Evolutionary conservation across 352 stramenopile species (phyloP).

Genomic region (Lagenidium giganteum): DNA sequence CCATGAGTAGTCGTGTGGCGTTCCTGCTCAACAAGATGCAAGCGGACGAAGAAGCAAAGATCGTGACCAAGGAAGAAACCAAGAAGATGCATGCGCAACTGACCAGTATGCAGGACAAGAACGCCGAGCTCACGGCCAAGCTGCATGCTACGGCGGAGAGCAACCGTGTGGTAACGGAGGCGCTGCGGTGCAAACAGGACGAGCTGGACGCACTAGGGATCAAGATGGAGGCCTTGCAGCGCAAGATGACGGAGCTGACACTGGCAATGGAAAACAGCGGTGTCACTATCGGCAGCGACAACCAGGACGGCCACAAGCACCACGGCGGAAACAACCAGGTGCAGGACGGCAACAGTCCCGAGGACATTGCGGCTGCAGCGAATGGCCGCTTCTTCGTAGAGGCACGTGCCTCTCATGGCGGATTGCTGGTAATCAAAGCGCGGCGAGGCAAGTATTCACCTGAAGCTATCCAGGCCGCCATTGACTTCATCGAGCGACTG

Average conservation of each 20-base stretch:
- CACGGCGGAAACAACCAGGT: conserved; percentile 17
- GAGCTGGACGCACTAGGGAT: conserved; percentile 86
- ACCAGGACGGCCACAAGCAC: conserved; percentile 21
- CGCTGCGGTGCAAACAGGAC: conserved; percentile 84
- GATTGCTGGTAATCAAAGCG: conserved; percentile 87
- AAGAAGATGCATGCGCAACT: conserved; percentile 94
- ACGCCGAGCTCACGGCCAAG: conserved; percentile 86
- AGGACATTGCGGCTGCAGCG: conserved; percentile 52
- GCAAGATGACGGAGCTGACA: conserved; percentile 60
- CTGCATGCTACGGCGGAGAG: conserved; percentile 88
- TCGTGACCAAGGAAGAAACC: conserved; percentile 89
- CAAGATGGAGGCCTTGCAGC: conserved; percentile 72
- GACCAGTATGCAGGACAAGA: conserved; percentile 83
- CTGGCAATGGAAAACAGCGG: conserved; percentile 55
- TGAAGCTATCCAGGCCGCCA: conserved; percentile 40
- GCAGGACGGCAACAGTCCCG: conserved; percentile 26
- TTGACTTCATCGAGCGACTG: conserved; percentile 88
- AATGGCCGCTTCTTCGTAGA: conserved; percentile 88
- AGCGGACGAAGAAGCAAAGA: conserved; percentile 92
- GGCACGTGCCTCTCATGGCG: conserved; percentile 70
- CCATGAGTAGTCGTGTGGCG: conserved; percentile 87
- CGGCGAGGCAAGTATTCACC: conserved; percentile 81
- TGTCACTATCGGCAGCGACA: conserved; percentile 19
- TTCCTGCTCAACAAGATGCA: conserved; percentile 98
- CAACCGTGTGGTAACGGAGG: conserved; percentile 91